Conservation (phyloP, 768 basidiomycete genomes). For the Mycena filopes region DNA sequence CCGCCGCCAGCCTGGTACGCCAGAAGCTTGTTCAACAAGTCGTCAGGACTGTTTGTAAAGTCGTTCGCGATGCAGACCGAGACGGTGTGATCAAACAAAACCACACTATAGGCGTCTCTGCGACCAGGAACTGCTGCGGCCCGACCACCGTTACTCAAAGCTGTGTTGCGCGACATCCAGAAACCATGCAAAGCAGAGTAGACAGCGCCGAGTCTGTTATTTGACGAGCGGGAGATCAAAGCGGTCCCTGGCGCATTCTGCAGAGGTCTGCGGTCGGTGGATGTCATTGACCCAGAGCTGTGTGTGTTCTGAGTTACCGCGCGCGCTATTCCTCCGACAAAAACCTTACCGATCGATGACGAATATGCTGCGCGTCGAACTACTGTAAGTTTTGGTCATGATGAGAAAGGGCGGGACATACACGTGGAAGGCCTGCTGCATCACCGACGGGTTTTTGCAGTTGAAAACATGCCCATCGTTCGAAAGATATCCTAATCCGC, state of each 20-base stretch:
- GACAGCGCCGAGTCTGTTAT: conserved; percentile 64
- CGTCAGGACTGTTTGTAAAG: conserved; percentile 54
- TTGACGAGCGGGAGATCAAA: conserved; percentile 5
- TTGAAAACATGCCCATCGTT: conserved; percentile 61
- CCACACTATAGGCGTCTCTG: conserved; percentile 46
- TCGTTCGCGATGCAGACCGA: conserved; percentile 51
- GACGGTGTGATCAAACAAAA: conserved; percentile 51
- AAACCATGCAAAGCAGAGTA: conserved; percentile 45
- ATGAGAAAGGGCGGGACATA: conserved; percentile 39
- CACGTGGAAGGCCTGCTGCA: conserved; percentile 65
- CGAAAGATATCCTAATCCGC: conserved; percentile 57
- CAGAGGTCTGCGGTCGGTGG: conserved; percentile 52
- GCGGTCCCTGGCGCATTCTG: conserved; percentile 50
- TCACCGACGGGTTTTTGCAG: conserved; percentile 58
- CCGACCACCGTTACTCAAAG: conserved; percentile 12
- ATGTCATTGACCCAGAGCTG: conserved; percentile 60
- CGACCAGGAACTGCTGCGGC: conserved; percentile 17
- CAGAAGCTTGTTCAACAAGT: conserved; percentile 52
- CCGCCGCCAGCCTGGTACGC: conserved; percentile 40
- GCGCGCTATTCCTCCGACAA: not conserved
- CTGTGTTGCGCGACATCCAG: conserved; percentile 35
- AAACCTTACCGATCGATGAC: conserved; percentile 55
- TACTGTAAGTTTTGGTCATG: not conserved
- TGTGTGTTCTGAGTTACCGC: not conserved
- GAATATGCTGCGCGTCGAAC: conserved; percentile 52